Conservation (phyloP, 2,329 filamentous ascomycete genomes). For the Myriosclerotinia curreyana region DNA sequence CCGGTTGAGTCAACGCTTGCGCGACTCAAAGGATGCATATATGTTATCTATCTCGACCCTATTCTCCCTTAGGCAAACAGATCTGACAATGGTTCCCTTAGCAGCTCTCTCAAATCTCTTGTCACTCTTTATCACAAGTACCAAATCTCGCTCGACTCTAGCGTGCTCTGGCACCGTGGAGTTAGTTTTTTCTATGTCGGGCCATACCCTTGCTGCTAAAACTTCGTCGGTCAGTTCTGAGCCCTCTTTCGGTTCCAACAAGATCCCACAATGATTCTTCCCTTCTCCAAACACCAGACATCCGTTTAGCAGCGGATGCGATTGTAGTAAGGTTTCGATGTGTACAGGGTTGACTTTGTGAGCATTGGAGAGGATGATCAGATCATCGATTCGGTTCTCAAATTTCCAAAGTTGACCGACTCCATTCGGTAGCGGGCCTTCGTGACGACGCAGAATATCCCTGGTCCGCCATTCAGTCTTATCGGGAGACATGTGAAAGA, state of each 20-base stretch:
- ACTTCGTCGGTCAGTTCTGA: slow-evolving; percentile 7
- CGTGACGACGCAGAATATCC: slow-evolving; percentile 40
- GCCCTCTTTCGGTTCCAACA: slow-evolving; percentile 25
- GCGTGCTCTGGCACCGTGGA: slow-evolving; percentile 26
- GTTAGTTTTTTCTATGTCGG: slow-evolving; percentile 26
- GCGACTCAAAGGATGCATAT: background rate
- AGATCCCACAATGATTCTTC: slow-evolving; percentile 24
- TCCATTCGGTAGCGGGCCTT: slow-evolving; percentile 25
- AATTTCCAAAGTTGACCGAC: slow-evolving; percentile 40
- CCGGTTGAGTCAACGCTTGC: fast-evolving
- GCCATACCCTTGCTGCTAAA: slow-evolving; percentile 26
- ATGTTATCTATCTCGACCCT: slow-evolving; percentile 36
- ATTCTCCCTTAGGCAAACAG: background rate
- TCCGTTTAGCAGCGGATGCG: slow-evolving; percentile 37
- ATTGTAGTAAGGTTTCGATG: slow-evolving; percentile 42
- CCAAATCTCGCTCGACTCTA: slow-evolving; percentile 23
- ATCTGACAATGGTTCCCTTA: slow-evolving; percentile 26
- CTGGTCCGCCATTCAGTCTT: slow-evolving; percentile 45
- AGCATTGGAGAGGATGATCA: slow-evolving; percentile 46
- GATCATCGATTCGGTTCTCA: slow-evolving; percentile 39
- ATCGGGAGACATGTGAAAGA: slow-evolving; percentile 46
- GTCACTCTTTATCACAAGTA: slow-evolving; percentile 24
- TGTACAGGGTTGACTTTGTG: slow-evolving; percentile 46
- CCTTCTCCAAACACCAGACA: slow-evolving; percentile 42
- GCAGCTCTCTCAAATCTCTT: slow-evolving; percentile 26